These are phyloP conservation scores for Sungouiozyma ichnusensis DNA, from an alignment of 805 yeast species.

Conservation along the genomic window DNA sequence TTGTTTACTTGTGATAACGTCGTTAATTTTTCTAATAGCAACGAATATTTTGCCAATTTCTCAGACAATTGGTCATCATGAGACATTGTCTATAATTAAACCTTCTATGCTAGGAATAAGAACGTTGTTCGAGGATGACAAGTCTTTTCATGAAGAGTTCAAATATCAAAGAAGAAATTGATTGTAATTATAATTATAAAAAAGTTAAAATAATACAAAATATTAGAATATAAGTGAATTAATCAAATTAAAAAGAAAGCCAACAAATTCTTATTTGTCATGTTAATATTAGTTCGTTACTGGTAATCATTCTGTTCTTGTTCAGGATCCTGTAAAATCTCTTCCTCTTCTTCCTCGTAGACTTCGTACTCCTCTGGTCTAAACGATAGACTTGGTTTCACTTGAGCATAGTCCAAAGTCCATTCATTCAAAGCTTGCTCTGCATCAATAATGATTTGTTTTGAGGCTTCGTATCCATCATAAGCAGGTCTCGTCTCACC, in stretches of 20 bases:
- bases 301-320: slow-evolving; percentile 11
- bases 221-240: background rate
- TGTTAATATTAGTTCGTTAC: background rate
- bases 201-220: background rate
- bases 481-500: slow-evolving; percentile 88
- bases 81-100: too few species aligned
- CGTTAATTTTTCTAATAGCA: slow-evolving; percentile 19
- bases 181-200: too few species aligned
- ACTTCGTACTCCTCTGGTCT: slow-evolving; percentile 38
- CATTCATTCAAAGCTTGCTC: slow-evolving; percentile 74
- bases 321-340: slow-evolving; percentile 33
- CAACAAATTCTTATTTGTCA: background rate
- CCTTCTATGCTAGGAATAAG: too few species aligned
- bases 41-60: slow-evolving; percentile 21
- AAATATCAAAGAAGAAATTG: background rate
- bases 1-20: slow-evolving; percentile 24
- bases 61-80: slow-evolving; percentile 19
- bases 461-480: slow-evolving; percentile 82
- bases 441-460: slow-evolving; percentile 77
- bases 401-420: slow-evolving; percentile 76
- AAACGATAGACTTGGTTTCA: slow-evolving; percentile 69
- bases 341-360: slow-evolving; percentile 40
- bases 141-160: background rate
- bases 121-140: too few species aligned
- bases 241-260: background rate